Conservation (phyloP, 169 alveolate genomes). For the Cryptosporidium parvum region DNA sequence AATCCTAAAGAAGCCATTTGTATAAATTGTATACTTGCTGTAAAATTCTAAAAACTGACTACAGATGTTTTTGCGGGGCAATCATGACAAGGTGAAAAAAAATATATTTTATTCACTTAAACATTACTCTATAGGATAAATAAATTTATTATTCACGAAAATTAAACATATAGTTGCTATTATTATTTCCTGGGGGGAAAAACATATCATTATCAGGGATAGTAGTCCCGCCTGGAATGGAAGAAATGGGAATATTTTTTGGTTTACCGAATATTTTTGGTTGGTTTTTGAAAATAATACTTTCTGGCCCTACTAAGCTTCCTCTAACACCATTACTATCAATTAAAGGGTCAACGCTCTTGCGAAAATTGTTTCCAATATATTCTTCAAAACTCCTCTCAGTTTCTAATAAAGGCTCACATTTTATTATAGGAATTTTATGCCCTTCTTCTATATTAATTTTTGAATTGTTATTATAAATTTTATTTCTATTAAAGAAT, state of each 20-base stretch:
- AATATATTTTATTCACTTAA: no score
- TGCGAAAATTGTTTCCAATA: conserved; percentile 9
- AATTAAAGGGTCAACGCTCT: conserved; percentile 31
- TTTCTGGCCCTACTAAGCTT: conserved; percentile 60
- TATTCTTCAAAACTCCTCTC: neutral
- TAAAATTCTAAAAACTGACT: neutral
- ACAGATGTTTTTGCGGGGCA: conserved; percentile 2
- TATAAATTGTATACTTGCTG: no score
- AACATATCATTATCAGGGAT: conserved; percentile 51
- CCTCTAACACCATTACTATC: conserved; percentile 60
- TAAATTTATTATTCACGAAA: neutral
- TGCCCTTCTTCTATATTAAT: neutral
- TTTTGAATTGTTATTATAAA: neutral
- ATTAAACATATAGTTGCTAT: neutral
- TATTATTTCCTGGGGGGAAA: conserved; percentile 55
- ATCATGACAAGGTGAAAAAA: neutral
- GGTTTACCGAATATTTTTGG: conserved; percentile 7
- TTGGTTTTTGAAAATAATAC: conserved; percentile 25
- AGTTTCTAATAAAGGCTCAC: neutral
- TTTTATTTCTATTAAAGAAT: neutral
- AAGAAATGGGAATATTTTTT: conserved; percentile 24
- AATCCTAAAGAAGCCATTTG: conserved; percentile 43
- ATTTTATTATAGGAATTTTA: neutral
- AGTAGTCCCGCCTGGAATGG: conserved; percentile 42
- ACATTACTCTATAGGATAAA: neutral